A percentile compares a stretch with the other conserved stretches of the same genome.
phyloP scores from a whole-genome alignment of 352 stramenopile species.

The Thalassiosira livingstoniorum region DNA sequence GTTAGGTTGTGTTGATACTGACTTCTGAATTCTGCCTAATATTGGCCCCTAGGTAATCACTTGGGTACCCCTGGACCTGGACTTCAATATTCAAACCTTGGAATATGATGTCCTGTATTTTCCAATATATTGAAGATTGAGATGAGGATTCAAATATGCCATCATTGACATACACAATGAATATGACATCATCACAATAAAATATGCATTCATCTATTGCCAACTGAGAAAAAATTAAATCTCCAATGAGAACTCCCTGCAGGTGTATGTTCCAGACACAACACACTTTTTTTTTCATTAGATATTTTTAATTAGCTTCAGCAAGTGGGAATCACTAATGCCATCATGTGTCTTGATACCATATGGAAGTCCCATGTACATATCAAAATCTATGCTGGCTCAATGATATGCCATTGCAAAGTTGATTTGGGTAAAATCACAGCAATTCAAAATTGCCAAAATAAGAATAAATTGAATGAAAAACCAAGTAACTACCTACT shows the following conservation, averaged over 20 bases:
- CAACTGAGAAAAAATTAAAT: conserved; percentile 22
- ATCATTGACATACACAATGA: conserved; percentile 50
- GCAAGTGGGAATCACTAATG: conserved; percentile 21
- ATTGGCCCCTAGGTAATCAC: neutral
- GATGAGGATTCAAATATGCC: conserved; percentile 14
- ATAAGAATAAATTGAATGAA: conserved; percentile 27
- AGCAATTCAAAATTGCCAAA: conserved; percentile 22
- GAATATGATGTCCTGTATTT: neutral
- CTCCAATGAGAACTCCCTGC: neutral
- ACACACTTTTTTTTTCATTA: conserved; percentile 52
- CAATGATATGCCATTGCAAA: conserved; percentile 58
- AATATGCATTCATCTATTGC: conserved; percentile 61
- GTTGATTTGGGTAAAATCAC: conserved; percentile 50
- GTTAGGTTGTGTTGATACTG: neutral
- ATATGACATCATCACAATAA: conserved; percentile 29
- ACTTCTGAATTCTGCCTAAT: neutral
- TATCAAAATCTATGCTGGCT: conserved; percentile 21
- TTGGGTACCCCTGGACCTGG: no score
- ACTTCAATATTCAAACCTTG: neutral
- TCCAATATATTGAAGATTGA: neutral
- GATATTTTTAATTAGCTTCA: conserved; percentile 45
- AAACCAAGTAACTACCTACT: conserved; percentile 31
- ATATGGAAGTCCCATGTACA: conserved; percentile 59
- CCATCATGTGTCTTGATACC: conserved; percentile 28
- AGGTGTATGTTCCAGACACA: conserved; percentile 39